Base-by-base conservation (phyloP, 148 eudicot genomes). In the Spergularia marina region DNA sequence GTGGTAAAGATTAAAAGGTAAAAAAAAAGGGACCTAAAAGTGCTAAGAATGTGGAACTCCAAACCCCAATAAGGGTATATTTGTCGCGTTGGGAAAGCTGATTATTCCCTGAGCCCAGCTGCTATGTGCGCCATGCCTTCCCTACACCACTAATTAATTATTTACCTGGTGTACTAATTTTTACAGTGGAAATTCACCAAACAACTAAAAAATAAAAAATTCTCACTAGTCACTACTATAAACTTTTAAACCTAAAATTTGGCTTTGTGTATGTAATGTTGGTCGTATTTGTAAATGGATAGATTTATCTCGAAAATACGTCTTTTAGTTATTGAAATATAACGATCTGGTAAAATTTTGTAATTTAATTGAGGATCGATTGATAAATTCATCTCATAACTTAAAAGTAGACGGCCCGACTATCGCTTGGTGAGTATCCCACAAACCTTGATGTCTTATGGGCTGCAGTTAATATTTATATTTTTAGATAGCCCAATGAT, bases 81-180 rank as follows among this genome's bases (percentile, higher is more conserved):
- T 78, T 78, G 81, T 78, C 81, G 81, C 71, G 44, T 78, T 78
- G 81, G 81, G 66, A 72, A n/a, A 57, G 16, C 71, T 78, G 64
- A 78, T 73, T 78, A 78, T 78, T 78, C 77, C 64, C 66, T 51
- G 21, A 60, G 34, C 17, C 66, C 10, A 58, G 34, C 59, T 53
- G 36, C 44, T 49, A 1, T 70, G 63, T 55, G 47, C 36, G 23
- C 47, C 74, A 15, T 71, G 62, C 62, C 55, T 53, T 55, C 16
- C 5, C 21, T 71, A 17, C n/a, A 12, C 40, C 15, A 30, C 36
- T 30, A 30, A 30, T 30, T 30, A 30, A 30, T 30, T 30, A 30
- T 30, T 30, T 30, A 30, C 36, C 36, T 34, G 4, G 7, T 25
- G 30, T 54, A 18, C n/a, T 14, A 15, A 17, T 12, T 7, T 49